Percentiles rank a stretch among this genome's conserved stretches.
Conservation (phyloP, 169 alveolate genomes). For the Plasmodium cynomolgi region DNA sequence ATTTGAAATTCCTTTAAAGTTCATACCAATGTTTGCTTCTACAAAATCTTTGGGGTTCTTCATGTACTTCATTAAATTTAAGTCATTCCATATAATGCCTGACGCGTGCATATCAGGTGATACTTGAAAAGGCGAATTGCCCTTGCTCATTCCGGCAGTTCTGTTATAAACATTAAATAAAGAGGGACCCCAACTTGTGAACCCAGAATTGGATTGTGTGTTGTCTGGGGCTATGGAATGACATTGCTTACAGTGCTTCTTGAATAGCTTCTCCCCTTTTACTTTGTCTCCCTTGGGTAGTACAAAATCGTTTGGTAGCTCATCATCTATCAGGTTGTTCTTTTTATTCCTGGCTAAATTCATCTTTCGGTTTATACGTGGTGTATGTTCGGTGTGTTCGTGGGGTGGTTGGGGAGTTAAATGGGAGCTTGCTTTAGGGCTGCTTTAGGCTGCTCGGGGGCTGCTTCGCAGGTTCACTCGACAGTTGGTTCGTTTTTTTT, state of each 20-base stretch:
- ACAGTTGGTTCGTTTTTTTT: background rate
- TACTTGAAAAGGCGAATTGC: slow-evolving; percentile 79
- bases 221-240: slow-evolving; percentile 89
- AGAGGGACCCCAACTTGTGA: slow-evolving; percentile 86
- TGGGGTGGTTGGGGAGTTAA: background rate
- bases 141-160: slow-evolving; percentile 84
- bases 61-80: slow-evolving; percentile 87
- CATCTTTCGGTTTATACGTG: slow-evolving; percentile 6
- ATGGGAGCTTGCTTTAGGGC: background rate
- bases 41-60: slow-evolving; percentile 84
- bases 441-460: background rate
- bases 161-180: slow-evolving; percentile 87
- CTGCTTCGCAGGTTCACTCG: background rate
- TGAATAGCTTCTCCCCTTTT: slow-evolving; percentile 86
- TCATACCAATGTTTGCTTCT: slow-evolving; percentile 83
- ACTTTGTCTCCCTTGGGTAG: slow-evolving; percentile 84
- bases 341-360: slow-evolving; percentile 8
- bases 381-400: background rate
- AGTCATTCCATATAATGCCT: slow-evolving; percentile 88
- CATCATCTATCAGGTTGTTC: slow-evolving; percentile 79
- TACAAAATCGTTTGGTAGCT: slow-evolving; percentile 77
- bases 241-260: slow-evolving; percentile 89
- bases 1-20: slow-evolving; percentile 83
- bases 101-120: slow-evolving; percentile 78
- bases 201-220: slow-evolving; percentile 83